Evolutionary conservation across 2,329 filamentous ascomycete genomes (phyloP).

Genomic region (Falciphora oryzae): DNA sequence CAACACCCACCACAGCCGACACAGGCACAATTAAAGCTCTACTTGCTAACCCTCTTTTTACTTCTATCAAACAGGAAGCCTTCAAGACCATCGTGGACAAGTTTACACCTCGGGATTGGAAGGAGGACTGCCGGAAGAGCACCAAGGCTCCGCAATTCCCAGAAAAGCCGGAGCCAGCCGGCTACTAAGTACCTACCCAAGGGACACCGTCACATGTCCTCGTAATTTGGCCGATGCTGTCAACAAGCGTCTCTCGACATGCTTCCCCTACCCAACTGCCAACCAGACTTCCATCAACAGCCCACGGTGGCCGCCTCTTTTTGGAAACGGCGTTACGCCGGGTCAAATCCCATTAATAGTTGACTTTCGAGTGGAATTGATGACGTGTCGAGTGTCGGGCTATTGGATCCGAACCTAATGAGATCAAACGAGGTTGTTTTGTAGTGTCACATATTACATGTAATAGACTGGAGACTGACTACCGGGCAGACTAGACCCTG

Average conservation of each 20-base stretch:
- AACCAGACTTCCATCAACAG: background rate
- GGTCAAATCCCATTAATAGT: background rate
- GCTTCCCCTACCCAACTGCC: background rate
- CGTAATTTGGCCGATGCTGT: background rate
- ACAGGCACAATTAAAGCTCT: background rate
- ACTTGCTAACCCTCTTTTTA: background rate
- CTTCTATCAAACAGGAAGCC: conserved; percentile 50
- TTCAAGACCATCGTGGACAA: conserved; percentile 93
- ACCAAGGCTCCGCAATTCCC: conserved; percentile 39
- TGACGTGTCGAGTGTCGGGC: background rate
- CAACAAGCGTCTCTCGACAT: background rate
- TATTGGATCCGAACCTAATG: background rate
- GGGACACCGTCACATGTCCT: background rate
- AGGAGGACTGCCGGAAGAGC: conserved; percentile 43
- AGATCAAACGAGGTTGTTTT: background rate
- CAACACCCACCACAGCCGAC: background rate
- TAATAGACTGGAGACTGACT: background rate
- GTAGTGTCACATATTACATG: background rate
- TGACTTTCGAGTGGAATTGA: background rate
- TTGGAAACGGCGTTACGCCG: background rate
- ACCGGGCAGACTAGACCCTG: background rate
- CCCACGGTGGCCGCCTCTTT: background rate
- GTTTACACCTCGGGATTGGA: conserved; percentile 79
- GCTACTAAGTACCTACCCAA: conserved; percentile 29
- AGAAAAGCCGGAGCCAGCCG: conserved; percentile 44